Conservation (phyloP, 768 basidiomycete species). For the Hygrocybe punicea region DNA sequence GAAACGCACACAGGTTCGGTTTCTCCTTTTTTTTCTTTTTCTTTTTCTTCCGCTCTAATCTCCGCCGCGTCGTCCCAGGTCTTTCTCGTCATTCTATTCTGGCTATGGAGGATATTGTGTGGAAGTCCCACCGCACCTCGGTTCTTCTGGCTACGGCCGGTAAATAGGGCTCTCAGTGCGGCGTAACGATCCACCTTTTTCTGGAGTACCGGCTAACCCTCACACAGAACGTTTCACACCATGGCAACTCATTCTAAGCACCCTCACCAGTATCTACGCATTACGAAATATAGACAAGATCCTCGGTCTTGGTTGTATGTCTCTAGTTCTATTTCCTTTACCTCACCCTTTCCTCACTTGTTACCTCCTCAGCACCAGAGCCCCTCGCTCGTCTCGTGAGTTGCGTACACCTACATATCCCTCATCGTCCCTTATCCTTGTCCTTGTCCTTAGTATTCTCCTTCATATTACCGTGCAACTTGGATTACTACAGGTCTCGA, state of each 20-base stretch:
- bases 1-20: slow-evolving; percentile 75
- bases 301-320: slow-evolving; percentile 74
- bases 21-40: background rate
- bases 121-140: slow-evolving; percentile 65
- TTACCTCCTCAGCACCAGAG: slow-evolving; percentile 68
- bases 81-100: slow-evolving; percentile 87
- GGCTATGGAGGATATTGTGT: slow-evolving; percentile 74
- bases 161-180: slow-evolving; percentile 63
- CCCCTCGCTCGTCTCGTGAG: slow-evolving; percentile 83
- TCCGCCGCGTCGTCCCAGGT: slow-evolving; percentile 48
- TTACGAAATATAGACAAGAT: slow-evolving; percentile 81
- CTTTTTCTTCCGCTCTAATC: background rate
- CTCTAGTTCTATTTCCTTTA: slow-evolving; percentile 1
- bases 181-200: slow-evolving; percentile 7
- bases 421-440: background rate
- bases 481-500: slow-evolving; percentile 95
- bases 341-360: slow-evolving; percentile 1
- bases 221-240: slow-evolving; percentile 77
- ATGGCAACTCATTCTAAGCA: slow-evolving; percentile 91
- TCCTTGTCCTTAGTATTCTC: slow-evolving; percentile 62
- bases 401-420: slow-evolving; percentile 9
- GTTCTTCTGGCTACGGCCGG: slow-evolving; percentile 56
- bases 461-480: slow-evolving; percentile 92
- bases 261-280: slow-evolving; percentile 81
- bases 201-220: background rate